Conservation (phyloP, 2,329 filamentous ascomycete species). For the Hypoxylon sp. region DNA sequence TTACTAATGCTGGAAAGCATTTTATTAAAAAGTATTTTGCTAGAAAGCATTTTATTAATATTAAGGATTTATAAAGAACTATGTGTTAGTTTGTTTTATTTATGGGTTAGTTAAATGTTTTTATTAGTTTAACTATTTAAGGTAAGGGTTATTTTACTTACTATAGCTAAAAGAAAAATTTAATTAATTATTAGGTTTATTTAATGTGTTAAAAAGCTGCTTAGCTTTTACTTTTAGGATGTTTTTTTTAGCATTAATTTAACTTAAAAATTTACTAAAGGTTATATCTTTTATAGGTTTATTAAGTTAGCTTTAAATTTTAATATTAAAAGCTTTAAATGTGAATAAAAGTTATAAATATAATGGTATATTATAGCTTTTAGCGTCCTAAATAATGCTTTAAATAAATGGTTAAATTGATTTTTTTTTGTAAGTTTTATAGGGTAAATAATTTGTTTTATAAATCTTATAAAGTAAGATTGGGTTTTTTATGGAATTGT, state of each 20-base stretch:
- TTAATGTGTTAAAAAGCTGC: not conserved
- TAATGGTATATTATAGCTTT: not conserved
- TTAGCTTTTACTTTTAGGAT: not conserved
- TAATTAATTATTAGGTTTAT: not conserved
- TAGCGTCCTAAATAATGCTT: not conserved
- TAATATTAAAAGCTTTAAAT: not conserved
- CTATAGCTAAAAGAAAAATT: not conserved
- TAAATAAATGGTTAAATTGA: not conserved
- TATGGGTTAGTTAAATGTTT: not conserved
- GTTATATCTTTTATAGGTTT: not conserved
- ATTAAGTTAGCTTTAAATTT: not conserved
- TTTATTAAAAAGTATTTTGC: not conserved
- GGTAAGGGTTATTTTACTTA: too few relatives aligned
- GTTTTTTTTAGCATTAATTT: not conserved
- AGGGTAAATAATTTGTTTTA: not conserved
- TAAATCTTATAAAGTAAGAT: not conserved
- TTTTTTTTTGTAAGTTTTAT: not conserved
- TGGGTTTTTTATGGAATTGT: not conserved
- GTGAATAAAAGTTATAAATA: not conserved
- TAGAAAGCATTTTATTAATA: too few relatives aligned
- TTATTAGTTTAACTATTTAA: not conserved
- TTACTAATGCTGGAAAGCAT: not conserved
- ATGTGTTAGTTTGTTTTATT: too few relatives aligned
- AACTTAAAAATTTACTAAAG: not conserved
- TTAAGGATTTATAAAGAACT: not conserved